Evolutionary conservation across 2,329 filamentous ascomycete genomes (phyloP).

Genomic region (Aureobasidium uvarum): DNA sequence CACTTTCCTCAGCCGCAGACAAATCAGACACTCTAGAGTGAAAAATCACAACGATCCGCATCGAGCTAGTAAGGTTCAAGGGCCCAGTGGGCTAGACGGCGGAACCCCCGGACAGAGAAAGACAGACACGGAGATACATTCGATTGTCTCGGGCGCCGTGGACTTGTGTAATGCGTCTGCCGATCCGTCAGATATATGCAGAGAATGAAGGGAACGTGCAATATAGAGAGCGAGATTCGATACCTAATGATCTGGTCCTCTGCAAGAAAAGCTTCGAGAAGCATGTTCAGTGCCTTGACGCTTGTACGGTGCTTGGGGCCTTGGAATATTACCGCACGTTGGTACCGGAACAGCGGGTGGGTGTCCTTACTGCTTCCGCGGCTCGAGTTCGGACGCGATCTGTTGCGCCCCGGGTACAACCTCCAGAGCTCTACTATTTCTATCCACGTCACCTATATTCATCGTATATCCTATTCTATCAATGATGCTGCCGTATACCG

Average conservation of each 20-base stretch:
- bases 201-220: neutral
- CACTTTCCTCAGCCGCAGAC: neutral
- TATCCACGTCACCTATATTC: neutral
- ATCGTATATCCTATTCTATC: neutral
- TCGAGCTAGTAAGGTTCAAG: slow-evolving; percentile 6
- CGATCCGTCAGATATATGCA: neutral
- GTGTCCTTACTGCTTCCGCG: neutral
- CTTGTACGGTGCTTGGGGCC: neutral
- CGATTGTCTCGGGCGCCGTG: neutral
- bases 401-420: neutral
- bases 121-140: neutral
- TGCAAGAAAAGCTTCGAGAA: neutral
- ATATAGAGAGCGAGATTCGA: neutral
- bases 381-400: neutral
- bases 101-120: neutral
- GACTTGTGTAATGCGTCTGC: neutral
- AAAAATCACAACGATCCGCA: slow-evolving; percentile 11
- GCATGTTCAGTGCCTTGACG: neutral
- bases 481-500: neutral
- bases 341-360: neutral
- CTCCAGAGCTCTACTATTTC: neutral
- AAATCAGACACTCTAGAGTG: neutral
- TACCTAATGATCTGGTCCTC: neutral
- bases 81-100: neutral
- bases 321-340: neutral